These are phyloP conservation scores for Plasmodium sp. DNA, from an alignment of 169 alveolate genomes.

Conservation along the genomic window DNA sequence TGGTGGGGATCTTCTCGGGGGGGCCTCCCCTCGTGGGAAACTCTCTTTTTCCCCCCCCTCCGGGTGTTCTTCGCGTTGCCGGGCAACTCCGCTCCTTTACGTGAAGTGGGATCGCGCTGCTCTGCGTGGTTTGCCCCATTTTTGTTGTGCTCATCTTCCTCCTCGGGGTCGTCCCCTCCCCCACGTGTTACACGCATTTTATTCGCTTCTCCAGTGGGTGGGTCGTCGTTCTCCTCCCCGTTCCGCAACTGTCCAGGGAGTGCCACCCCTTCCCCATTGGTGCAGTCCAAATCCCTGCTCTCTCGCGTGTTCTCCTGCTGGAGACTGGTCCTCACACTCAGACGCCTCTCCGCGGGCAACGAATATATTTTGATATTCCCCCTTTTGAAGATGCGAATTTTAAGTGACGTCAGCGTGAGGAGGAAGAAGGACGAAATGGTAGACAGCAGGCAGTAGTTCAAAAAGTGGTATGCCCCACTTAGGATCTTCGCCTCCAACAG, in stretches of 20 bases:
- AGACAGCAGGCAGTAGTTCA: conserved; percentile 47
- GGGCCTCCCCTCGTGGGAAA: not conserved
- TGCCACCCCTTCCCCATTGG: not conserved
- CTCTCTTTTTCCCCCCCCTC: not conserved
- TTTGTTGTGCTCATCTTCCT: not conserved
- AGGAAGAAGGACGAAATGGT: conserved; percentile 52
- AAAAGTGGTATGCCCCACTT: conserved; percentile 51
- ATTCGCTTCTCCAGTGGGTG: not conserved
- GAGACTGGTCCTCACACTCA: not conserved
- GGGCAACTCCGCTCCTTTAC: not conserved
- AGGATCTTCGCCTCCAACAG: conserved; percentile 41
- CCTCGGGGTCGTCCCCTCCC: not conserved
- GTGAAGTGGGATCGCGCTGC: not conserved
- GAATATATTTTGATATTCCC: conserved; percentile 36
- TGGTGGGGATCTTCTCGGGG: not conserved
- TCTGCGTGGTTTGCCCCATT: not conserved
- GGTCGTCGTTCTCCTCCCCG: not conserved
- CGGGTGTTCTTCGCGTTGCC: not conserved
- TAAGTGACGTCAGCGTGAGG: conserved; percentile 20
- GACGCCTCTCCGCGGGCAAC: not conserved
- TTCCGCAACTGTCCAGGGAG: not conserved
- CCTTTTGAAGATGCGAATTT: conserved; percentile 36
- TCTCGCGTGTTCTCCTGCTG: not conserved
- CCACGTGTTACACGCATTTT: not conserved
- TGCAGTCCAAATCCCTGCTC: not conserved